Conservation (phyloP, 169 alveolate genomes). For the Sarcocystis neurona region DNA sequence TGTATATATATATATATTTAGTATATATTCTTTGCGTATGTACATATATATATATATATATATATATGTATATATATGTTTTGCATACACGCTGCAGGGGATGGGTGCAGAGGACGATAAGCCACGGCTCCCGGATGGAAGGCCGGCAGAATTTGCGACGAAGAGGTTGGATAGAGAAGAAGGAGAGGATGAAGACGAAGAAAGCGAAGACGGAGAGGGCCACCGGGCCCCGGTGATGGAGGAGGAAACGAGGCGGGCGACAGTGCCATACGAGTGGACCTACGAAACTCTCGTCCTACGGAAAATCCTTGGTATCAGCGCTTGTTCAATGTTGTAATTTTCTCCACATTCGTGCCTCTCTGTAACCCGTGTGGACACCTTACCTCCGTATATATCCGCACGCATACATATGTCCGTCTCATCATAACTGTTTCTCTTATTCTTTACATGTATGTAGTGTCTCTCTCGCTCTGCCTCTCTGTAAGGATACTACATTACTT, state of each 20-base stretch:
- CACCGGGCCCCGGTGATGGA: not conserved
- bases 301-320: constrained; percentile 48
- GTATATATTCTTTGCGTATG: no score
- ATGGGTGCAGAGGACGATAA: constrained; percentile 66
- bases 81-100: constrained; percentile 53
- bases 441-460: no score
- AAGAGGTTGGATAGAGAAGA: not conserved
- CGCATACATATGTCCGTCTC: not conserved
- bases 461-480: no score
- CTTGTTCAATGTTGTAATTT: not conserved
- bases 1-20: no score
- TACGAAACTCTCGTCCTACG: constrained; percentile 49
- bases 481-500: no score
- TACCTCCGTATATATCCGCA: not conserved
- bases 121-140: constrained; percentile 60
- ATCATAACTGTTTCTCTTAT: not conserved
- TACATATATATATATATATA: no score
- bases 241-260: constrained; percentile 6
- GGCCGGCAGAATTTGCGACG: constrained; percentile 64
- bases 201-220: constrained; percentile 25
- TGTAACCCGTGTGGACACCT: not conserved
- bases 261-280: constrained; percentile 60
- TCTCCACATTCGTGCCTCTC: not conserved
- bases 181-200: constrained; percentile 7
- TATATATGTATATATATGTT: no score